Conservation (phyloP, 805 yeast genomes). For the Ascoidea rubescens region DNA sequence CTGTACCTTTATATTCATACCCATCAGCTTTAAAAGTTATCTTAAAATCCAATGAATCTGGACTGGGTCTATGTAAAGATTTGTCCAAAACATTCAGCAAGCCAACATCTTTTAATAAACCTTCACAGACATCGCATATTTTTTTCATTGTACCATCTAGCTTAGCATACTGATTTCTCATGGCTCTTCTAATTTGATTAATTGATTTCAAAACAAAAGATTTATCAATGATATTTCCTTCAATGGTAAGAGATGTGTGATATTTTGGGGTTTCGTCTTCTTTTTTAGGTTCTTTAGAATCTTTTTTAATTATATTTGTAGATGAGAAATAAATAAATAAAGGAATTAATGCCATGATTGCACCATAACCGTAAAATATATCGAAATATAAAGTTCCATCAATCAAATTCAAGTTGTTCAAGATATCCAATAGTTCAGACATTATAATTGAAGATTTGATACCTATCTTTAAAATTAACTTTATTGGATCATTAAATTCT, state of each 20-base stretch:
- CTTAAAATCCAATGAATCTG: neutral
- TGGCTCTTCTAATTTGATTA: constrained; percentile 12
- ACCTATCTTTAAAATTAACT: constrained; percentile 25
- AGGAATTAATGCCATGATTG: constrained; percentile 26
- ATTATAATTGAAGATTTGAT: constrained; percentile 25
- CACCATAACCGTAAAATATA: constrained; percentile 28
- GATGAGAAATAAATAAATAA: constrained; percentile 20
- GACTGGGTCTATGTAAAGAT: neutral
- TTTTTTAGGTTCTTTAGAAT: constrained; percentile 3
- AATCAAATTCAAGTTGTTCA: constrained; percentile 23
- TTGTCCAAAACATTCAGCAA: constrained; percentile 17
- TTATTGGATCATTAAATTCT: constrained; percentile 25
- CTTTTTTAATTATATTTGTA: constrained; percentile 9
- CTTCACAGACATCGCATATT: constrained; percentile 28
- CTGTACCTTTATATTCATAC: neutral
- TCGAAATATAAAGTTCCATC: constrained; percentile 33
- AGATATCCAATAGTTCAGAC: constrained; percentile 23
- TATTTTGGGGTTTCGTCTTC: neutral
- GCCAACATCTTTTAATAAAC: constrained; percentile 27
- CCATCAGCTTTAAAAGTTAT: neutral
- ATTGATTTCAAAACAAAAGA: constrained; percentile 12
- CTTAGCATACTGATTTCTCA: constrained; percentile 12
- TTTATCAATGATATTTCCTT: constrained; percentile 10
- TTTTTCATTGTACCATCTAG: constrained; percentile 29
- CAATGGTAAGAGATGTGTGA: neutral